phyloP scores from a whole-genome alignment of 2,329 filamentous ascomycete genomes.

The Fusarium cicatricum region DNA sequence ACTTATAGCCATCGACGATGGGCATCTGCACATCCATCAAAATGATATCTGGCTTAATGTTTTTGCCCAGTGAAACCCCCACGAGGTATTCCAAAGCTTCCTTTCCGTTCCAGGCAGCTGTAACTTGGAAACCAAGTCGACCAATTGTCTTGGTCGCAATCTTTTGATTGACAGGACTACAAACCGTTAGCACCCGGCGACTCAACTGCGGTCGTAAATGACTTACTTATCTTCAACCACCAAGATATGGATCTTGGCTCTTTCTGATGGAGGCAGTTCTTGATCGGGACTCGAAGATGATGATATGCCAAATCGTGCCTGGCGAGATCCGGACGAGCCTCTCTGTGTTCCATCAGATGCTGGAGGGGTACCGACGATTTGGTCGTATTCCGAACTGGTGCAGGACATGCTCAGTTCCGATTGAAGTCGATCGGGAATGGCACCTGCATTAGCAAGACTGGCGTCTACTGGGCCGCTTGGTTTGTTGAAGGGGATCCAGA shows the following conservation, averaged over 20 bases:
- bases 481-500: constrained; percentile 81
- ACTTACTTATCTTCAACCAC: constrained; percentile 84
- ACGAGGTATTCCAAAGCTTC: constrained; percentile 79
- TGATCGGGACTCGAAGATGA: constrained; percentile 51
- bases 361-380: constrained; percentile 53
- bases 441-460: constrained; percentile 67
- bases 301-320: constrained; percentile 47
- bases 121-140: constrained; percentile 76
- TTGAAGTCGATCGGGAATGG: constrained; percentile 72
- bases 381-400: constrained; percentile 70
- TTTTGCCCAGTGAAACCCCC: constrained; percentile 58
- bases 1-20: constrained; percentile 79
- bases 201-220: neutral
- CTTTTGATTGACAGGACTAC: constrained; percentile 73
- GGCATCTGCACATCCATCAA: constrained; percentile 83
- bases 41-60: constrained; percentile 74
- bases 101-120: constrained; percentile 79
- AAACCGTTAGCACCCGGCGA: constrained; percentile 24
- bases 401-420: constrained; percentile 71
- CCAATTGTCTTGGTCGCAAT: constrained; percentile 79
- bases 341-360: constrained; percentile 39
- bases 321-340: constrained; percentile 37
- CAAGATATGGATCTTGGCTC: constrained; percentile 72
- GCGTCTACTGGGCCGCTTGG: constrained; percentile 60
- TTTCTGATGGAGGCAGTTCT: constrained; percentile 63